Conservation (phyloP, 2,329 filamentous ascomycete genomes). For the Diaporthe ilicicola region DNA sequence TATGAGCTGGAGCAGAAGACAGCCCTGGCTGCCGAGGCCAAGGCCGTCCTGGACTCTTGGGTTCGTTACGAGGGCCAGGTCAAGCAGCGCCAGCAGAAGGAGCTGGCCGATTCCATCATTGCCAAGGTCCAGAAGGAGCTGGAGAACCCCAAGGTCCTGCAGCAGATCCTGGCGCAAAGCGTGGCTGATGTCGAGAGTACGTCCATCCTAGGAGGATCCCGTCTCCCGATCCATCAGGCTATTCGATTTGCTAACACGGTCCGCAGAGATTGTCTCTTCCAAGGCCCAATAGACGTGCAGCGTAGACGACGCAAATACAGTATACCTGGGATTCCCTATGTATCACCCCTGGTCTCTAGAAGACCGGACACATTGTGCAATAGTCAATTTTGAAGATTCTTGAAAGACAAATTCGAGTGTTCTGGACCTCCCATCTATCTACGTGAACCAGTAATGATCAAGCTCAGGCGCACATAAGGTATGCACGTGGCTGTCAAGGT, state of each 20-base stretch:
- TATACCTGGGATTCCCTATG: constrained; percentile 59
- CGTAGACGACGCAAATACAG: constrained; percentile 33
- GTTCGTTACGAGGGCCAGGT: constrained; percentile 98
- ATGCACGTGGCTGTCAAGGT: neutral
- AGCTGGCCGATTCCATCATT: constrained; percentile 92
- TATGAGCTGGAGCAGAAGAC: constrained; percentile 98
- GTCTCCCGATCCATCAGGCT: neutral
- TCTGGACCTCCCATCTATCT: neutral
- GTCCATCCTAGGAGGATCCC: constrained; percentile 36
- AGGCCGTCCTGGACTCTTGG: constrained; percentile 96
- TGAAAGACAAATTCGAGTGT: neutral
- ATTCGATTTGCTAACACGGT: constrained; percentile 44
- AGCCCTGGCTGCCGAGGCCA: constrained; percentile 90
- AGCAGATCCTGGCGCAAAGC: constrained; percentile 98
- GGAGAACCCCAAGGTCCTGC: constrained; percentile 94
- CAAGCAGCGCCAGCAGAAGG: constrained; percentile 97
- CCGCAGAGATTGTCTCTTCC: constrained; percentile 67
- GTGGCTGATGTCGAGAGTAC: constrained; percentile 95
- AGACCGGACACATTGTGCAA: constrained; percentile 62
- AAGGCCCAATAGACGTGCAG: constrained; percentile 67
- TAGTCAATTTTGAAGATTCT: constrained; percentile 59
- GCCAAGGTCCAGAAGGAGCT: constrained; percentile 99
- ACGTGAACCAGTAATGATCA: neutral
- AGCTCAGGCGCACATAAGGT: neutral
- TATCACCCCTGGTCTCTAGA: constrained; percentile 62